Base-by-base conservation (phyloP, 1,284 basidiomycete species). In the Pascua guehoae region DNA sequence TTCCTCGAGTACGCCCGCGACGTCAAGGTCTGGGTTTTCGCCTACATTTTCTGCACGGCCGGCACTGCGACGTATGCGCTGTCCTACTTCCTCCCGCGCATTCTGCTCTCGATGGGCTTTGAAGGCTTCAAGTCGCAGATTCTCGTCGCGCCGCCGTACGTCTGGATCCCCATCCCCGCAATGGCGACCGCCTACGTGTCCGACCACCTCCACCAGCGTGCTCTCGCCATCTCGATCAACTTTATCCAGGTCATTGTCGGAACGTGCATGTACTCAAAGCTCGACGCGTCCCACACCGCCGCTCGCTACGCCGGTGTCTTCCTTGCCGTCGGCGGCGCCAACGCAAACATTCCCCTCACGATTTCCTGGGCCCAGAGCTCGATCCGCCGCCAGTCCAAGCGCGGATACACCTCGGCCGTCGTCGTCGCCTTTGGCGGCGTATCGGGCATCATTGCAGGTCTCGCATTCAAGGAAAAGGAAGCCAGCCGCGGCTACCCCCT, bases 11-110 rank as follows among this genome's bases (percentile, higher is more conserved):
- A 80, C 63, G 46, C 70, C 9, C 12, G 17, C n/a, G 78, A 80
- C 64, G 54, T 69, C 62, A 79, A 79, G 70, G 58, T 79, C 18
- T 80, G 79, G 79, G 54, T 67, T 1, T 80, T 77, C 51, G 78
- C 71, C 12, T 64, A 79, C 53, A 67, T 76, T 62, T 77, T 79
- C 67, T 49, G 48, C 44, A 53, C 51, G 12, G 45, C 43, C 39
- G 44, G 43, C 18, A 65, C 53, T n/a, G 62, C 53, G 12, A 60
- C 56, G 4, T 66, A 57, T 43, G 41, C 51, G 12, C 49, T 72
- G 54, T 58, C 66, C 32, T 75, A 72, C 70, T 79, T 79, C 73
- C 66, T 79, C 5, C 78, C 78, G 18, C 65, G 73, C 49, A 79
- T 80, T 50, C 70, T 80, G 2, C 59, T 63, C 2, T 70, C 73